These are phyloP conservation scores for Umbelopsis sp. DNA, from an alignment of 192 early-diverging fungal species.

Conservation along the genomic window DNA sequence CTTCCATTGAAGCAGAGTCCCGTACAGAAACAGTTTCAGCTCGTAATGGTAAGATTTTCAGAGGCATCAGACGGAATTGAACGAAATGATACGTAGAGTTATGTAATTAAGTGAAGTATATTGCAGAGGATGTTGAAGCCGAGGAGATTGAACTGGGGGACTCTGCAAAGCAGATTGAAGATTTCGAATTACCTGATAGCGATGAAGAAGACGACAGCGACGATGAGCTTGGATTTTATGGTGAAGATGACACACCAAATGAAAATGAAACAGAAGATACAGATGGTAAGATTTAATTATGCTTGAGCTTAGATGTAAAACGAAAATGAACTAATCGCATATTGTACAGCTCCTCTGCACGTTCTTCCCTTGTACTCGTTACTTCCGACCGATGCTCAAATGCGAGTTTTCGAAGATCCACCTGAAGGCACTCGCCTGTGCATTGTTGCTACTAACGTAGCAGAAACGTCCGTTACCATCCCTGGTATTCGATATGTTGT, in stretches of 20 bases:
- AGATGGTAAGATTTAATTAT: not conserved
- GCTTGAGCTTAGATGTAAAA: not conserved
- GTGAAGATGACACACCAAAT: constrained; percentile 65
- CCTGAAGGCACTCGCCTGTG: constrained; percentile 88
- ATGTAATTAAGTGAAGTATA: not conserved
- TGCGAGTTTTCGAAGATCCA: constrained; percentile 87
- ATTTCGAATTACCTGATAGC: constrained; percentile 2
- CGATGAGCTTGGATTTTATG: constrained; percentile 71
- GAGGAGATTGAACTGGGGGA: constrained; percentile 64
- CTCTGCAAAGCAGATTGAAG: constrained; percentile 20
- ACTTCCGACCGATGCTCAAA: constrained; percentile 87
- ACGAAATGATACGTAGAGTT: too few species aligned
- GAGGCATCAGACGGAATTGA: not conserved
- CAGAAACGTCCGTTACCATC: constrained; percentile 98
- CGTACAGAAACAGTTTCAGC: constrained; percentile 15
- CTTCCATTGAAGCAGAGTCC: constrained; percentile 19
- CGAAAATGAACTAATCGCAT: not conserved
- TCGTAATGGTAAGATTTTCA: constrained; percentile 40
- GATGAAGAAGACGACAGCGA: constrained; percentile 55
- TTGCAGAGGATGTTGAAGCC: constrained; percentile 55
- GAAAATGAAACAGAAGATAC: constrained; percentile 34
- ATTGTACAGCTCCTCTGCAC: constrained; percentile 65
- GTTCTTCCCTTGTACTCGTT: constrained; percentile 98
- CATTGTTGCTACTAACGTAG: constrained; percentile 97
- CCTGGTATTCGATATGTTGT: constrained; percentile 95